These are phyloP conservation scores for Ustilago esculenta DNA, from an alignment of 1,284 basidiomycete species.

Conservation along the genomic window DNA sequence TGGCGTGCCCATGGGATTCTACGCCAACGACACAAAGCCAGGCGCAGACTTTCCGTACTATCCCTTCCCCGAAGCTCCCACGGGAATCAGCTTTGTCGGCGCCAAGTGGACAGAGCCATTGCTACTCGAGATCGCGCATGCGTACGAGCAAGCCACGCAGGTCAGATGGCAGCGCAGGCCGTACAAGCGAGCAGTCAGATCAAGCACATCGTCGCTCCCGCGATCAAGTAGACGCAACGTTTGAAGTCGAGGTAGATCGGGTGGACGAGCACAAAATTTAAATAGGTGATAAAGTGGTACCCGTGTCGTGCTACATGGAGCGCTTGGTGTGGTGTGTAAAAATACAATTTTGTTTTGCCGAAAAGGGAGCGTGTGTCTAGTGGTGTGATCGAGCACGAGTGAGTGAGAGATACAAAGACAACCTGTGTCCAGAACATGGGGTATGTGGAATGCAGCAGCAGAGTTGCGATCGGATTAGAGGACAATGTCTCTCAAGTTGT, in stretches of 20 bases:
- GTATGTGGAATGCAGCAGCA: too few relatives aligned
- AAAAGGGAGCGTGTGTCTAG: not conserved
- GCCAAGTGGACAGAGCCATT: constrained; percentile 75
- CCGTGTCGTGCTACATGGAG: too few relatives aligned
- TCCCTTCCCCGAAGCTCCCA: constrained; percentile 67
- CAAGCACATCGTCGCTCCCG: constrained; percentile 68
- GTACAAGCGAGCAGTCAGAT: constrained; percentile 75
- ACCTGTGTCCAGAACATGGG: too few relatives aligned
- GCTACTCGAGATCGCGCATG: constrained; percentile 74
- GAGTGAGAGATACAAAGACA: not conserved
- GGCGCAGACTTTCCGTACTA: constrained; percentile 19
- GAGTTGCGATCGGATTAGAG: constrained; percentile 4
- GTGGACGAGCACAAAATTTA: too few relatives aligned
- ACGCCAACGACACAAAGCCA: constrained; percentile 13
- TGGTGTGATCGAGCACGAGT: not conserved
- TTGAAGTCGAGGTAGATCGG: too few relatives aligned
- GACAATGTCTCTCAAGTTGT: constrained; percentile 44
- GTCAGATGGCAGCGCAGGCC: constrained; percentile 72
- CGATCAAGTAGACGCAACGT: too few relatives aligned
- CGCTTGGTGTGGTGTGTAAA: too few relatives aligned
- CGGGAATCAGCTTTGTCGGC: constrained; percentile 75
- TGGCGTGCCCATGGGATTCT: constrained; percentile 38
- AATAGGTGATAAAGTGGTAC: too few relatives aligned
- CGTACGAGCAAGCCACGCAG: constrained; percentile 76
- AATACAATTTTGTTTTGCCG: too few relatives aligned